Percentiles rank a stretch among this genome's conserved stretches.
These are phyloP conservation scores for Stemphylium vesicarium DNA, from an alignment of 2,329 filamentous ascomycete species.

Conservation along the genomic window DNA sequence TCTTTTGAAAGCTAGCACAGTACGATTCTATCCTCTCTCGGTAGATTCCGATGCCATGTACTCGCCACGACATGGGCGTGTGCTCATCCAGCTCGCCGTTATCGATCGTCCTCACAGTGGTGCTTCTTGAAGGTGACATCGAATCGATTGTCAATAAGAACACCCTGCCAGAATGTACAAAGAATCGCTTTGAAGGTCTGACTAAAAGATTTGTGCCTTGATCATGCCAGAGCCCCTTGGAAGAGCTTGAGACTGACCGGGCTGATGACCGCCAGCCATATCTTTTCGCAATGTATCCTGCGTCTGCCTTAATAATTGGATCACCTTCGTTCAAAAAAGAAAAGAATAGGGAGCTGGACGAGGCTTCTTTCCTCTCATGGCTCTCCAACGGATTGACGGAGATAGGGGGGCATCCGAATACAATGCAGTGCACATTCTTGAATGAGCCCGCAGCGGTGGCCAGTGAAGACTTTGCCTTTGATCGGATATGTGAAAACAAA, in stretches of 20 bases:
- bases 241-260: not conserved
- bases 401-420: constrained; percentile 1
- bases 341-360: not conserved
- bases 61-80: too few relatives aligned
- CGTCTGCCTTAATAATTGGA: constrained; percentile 3
- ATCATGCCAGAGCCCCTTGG: not conserved
- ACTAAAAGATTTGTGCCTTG: not conserved
- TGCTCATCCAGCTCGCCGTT: too few relatives aligned
- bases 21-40: too few relatives aligned
- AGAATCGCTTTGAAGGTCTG: not conserved
- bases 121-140: too few relatives aligned
- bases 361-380: not conserved
- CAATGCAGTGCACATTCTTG: not conserved
- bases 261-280: not conserved
- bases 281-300: not conserved
- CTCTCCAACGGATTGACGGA: not conserved
- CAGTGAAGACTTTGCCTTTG: not conserved
- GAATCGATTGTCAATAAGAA: too few relatives aligned
- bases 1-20: too few relatives aligned
- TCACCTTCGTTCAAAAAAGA: constrained; percentile 3
- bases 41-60: too few relatives aligned
- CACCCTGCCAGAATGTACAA: not conserved
- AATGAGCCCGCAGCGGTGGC: not conserved
- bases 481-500: not conserved
- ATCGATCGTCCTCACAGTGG: too few relatives aligned